phyloP scores from a whole-genome alignment of 2,329 filamentous ascomycete species.

The Diaporthe longicolla region DNA sequence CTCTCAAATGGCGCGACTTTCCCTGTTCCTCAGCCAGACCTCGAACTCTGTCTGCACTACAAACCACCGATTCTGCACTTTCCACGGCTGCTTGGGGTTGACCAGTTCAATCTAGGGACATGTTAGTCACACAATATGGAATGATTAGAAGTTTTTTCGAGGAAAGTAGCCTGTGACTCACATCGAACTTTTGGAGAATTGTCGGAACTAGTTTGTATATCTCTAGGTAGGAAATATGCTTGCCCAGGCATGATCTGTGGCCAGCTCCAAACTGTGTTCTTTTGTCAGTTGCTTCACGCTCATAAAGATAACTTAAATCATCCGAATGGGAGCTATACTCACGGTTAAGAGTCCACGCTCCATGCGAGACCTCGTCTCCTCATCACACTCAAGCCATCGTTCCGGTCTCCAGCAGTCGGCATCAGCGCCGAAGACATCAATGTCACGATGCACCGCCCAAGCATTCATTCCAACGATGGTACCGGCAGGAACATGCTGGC shows the following conservation, averaged over 20 bases:
- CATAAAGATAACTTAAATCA: background rate
- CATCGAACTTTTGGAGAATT: background rate
- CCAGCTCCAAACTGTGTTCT: slow-evolving; percentile 16
- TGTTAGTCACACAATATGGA: too few relatives aligned
- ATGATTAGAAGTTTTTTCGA: too few relatives aligned
- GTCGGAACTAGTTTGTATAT: slow-evolving; percentile 32
- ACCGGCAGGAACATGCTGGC: background rate
- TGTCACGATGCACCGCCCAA: background rate
- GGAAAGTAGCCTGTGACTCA: too few relatives aligned
- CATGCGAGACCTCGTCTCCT: background rate
- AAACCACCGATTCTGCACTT: too few relatives aligned
- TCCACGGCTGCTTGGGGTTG: too few relatives aligned
- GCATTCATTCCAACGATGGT: background rate
- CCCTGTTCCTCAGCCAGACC: too few relatives aligned
- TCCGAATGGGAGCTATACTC: background rate
- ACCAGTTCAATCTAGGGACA: too few relatives aligned
- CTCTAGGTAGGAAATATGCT: slow-evolving; percentile 28
- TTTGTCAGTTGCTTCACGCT: background rate
- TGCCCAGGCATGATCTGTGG: slow-evolving; percentile 14
- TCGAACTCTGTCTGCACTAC: too few relatives aligned
- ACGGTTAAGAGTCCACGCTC: background rate
- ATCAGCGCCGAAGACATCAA: background rate
- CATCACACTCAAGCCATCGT: background rate
- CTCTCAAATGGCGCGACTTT: too few relatives aligned
- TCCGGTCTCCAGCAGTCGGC: background rate